Conservation (phyloP, 768 basidiomycete genomes). For the Pleurotus citrinopileatus region DNA sequence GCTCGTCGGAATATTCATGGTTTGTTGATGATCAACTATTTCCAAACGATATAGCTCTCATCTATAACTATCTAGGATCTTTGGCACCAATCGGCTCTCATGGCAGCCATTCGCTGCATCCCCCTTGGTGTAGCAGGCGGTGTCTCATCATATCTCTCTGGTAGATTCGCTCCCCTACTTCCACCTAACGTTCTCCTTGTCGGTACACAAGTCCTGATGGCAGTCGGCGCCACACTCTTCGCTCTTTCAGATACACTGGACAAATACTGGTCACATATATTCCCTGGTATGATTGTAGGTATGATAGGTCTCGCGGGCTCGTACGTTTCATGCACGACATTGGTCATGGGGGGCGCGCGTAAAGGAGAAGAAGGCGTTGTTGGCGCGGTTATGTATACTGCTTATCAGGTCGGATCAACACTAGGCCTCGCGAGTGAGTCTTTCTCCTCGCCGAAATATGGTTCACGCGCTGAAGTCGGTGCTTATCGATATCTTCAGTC, state of each 20-base stretch:
- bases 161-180: conserved; percentile 3
- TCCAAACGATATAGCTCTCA: too few relatives aligned
- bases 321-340: conserved; percentile 22
- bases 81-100: conserved; percentile 30
- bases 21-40: conserved; percentile 7
- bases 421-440: conserved; percentile 12
- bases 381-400: conserved; percentile 14
- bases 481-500: not conserved
- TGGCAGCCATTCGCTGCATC: conserved; percentile 29
- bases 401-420: conserved; percentile 12
- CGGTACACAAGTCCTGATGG: conserved; percentile 30
- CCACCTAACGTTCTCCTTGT: conserved; percentile 28
- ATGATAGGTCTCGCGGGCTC: conserved; percentile 38
- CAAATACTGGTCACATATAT: conserved; percentile 40
- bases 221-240: conserved; percentile 36
- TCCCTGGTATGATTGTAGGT: conserved; percentile 47
- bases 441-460: too few relatives aligned
- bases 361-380: conserved; percentile 14
- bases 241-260: conserved; percentile 33
- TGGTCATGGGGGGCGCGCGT: conserved; percentile 13
- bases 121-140: conserved; percentile 10
- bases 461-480: too few relatives aligned
- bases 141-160: conserved; percentile 7
- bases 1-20: conserved; percentile 25
- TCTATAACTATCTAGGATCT: conserved; percentile 19